Evolutionary conservation across 106 monocot species (phyloP).

Genomic region (Acorus gramineus): DNA sequence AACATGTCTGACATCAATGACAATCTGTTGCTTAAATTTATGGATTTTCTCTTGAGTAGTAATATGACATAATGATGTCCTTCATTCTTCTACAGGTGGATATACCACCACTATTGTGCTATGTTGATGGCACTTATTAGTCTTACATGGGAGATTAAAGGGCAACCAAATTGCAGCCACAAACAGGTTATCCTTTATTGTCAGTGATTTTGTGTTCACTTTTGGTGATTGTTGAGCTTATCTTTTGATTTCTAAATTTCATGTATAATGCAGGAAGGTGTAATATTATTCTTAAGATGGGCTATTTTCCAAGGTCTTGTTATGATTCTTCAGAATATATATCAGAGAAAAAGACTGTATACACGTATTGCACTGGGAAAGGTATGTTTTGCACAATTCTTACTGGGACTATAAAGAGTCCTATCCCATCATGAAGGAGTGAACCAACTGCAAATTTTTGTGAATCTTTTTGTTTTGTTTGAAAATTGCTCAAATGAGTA

Average conservation of each 20-base stretch:
- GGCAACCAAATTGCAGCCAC: slow-evolving; percentile 61
- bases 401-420: background rate
- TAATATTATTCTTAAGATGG: slow-evolving; percentile 55
- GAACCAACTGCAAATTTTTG: no score
- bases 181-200: slow-evolving; percentile 51
- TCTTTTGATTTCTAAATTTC: background rate
- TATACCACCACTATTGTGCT: slow-evolving; percentile 88
- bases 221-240: background rate
- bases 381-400: slow-evolving; percentile 15
- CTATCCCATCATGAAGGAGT: no score
- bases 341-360: slow-evolving; percentile 74
- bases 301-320: slow-evolving; percentile 83
- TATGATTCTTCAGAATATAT: slow-evolving; percentile 82
- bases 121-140: slow-evolving; percentile 76
- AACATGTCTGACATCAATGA: no score
- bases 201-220: background rate
- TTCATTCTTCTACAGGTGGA: slow-evolving; percentile 54
- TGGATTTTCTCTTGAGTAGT: no score
- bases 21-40: no score
- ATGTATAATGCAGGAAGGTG: slow-evolving; percentile 44
- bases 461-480: no score
- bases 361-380: slow-evolving; percentile 87
- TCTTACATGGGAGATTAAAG: slow-evolving; percentile 95
- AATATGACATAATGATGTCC: no score
- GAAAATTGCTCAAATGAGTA: no score